Evolutionary conservation across 2,329 filamentous ascomycete species (phyloP), one percentile per base, ranked within the genome.

Genomic region (Ilyonectria destructans): DNA sequence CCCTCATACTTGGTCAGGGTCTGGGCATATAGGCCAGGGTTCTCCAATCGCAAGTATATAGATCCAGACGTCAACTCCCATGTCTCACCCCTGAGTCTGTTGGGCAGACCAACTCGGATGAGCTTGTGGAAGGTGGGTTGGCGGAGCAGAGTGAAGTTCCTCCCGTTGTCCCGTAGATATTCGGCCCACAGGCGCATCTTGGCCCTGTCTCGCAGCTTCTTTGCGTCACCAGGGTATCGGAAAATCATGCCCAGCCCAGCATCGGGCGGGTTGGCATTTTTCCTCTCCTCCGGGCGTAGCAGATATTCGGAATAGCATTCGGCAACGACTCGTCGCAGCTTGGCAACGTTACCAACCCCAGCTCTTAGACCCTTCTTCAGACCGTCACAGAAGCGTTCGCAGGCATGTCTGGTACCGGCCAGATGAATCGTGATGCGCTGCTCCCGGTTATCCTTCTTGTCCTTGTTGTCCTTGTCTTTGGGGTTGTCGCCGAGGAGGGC

Each of bases 161-260:
- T 91, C 58, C 96, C 96, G 78, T 98, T 98, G 79, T 98, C 96
- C 80, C 94, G 89, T 68, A 99, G 86, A 80, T 99, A 99, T 82
- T 99, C 96, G 65, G 93, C 94, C 96, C 96, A 99, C 46, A 99
- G 84, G 52, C 96, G 89, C 93, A 99, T 98, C 85, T 99, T 99
- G 78, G 96, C 97, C 65, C 95, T 89, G 80, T 99, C 96, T 74
- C 96, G 89, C 67, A 98, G 87, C 82, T 98, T 98, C 78, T 95
- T 93, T 43, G 95, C 90, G 83, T 99, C 97, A 64, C 96, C 96
- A 1, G 96, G 96, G 78, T 99, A 99, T 77, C 92, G 91, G 82
- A 98, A 99, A 15, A 97, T 72, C 88, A 97, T 93, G 40, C 96
- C 96, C 40, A 99, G 85, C 1, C 96, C 96, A 23, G 95, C 96